Evolutionary conservation across 331 rosid species (phyloP).

Genomic region (Arachis monticola): DNA sequence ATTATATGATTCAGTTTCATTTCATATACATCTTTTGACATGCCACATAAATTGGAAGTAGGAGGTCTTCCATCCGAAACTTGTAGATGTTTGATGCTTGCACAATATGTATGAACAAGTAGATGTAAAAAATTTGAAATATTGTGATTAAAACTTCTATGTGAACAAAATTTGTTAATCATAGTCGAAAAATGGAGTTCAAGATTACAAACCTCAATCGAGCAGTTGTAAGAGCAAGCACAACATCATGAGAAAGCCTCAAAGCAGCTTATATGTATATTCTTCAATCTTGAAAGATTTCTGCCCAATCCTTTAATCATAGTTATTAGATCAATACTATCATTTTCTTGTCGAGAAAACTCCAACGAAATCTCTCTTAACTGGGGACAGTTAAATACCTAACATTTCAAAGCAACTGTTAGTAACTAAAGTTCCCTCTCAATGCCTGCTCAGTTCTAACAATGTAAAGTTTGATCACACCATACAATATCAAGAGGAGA

Average conservation of each 20-base stretch:
- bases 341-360: slow-evolving; percentile 72
- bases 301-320: slow-evolving; percentile 74
- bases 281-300: slow-evolving; percentile 75
- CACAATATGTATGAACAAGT: no score
- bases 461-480: no score
- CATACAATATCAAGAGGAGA: background rate
- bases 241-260: slow-evolving; percentile 73
- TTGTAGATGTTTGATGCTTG: slow-evolving; percentile 3
- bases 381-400: slow-evolving; percentile 91
- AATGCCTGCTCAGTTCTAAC: no score
- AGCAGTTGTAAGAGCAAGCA: no score
- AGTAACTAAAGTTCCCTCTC: no score
- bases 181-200: no score
- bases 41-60: slow-evolving; percentile 9
- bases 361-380: slow-evolving; percentile 87
- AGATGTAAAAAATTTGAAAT: no score
- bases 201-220: no score
- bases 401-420: background rate
- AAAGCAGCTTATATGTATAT: slow-evolving; percentile 82
- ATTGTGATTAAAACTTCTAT: no score
- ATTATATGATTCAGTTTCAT: slow-evolving; percentile 12
- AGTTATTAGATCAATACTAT: slow-evolving; percentile 63
- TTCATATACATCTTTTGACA: background rate
- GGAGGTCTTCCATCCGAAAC: background rate
- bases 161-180: no score